Base-by-base conservation (phyloP, 148 eudicot genomes). In the Gaultheria prostrata region DNA sequence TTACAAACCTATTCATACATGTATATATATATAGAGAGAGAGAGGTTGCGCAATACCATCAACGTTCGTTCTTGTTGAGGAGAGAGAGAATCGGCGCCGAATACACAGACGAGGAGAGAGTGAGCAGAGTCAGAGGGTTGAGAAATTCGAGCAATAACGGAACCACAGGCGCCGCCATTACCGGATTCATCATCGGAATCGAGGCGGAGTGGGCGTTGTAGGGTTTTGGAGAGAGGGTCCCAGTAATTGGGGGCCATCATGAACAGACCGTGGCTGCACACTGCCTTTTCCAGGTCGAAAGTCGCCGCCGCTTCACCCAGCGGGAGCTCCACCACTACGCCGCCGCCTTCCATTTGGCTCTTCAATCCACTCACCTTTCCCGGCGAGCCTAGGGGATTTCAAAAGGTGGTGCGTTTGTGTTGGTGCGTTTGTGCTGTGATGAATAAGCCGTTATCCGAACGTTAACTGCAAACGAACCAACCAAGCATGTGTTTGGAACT, bases 261-360 rank as follows among this genome's bases (percentile, higher is more conserved):
- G 89, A 92, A 92, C 9, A 92, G 59, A 0, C 95, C 95, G 46
- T 92, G 93, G 89, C 91, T 90, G 83, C 93, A 92, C 0, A 92
- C 90, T 15, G 92, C 92, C 78, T 85, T 85, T 33, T 85, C 89
- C 15, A 92, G 84, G 67, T 85, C 83, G 88, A 92, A 92, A n/a
- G 82, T 53, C 56, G 75, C 81, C 9, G 81, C 87, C 70, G 84
- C 83, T n/a, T 83, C 82, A 10, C 86, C 89, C n/a, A 90, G 80
- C n/a, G 82, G 85, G 35, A 90, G 86, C 82, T 90, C 89, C 77
- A 86, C 65, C 86, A 78, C 78, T 33, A 86, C 84, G 43, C 54
- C 71, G 78, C 30, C 18, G 63, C 26, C 18, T 46, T 28, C 59
- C 79, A 77, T 77, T 49, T 76, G n/a, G 33, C 49, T 24, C 57